A percentile compares a stretch with the other conserved stretches of the same genome.
These are phyloP conservation scores for Periconia sp. DNA, from an alignment of 2,329 filamentous ascomycete species.

Conservation along the genomic window DNA sequence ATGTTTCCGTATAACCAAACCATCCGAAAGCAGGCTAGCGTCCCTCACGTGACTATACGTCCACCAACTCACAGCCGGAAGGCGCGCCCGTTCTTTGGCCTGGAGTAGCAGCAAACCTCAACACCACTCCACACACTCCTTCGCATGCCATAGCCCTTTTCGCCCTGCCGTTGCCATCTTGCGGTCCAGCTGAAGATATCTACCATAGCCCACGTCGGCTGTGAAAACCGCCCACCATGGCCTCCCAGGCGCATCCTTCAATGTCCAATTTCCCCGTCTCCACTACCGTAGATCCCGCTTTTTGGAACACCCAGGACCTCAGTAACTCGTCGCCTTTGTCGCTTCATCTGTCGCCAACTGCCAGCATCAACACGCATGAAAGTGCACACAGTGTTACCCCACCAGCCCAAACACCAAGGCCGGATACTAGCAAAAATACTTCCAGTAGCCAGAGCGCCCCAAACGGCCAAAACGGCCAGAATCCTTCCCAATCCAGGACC, in stretches of 20 bases:
- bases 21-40: constrained; percentile 8
- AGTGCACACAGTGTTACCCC: constrained; percentile 33
- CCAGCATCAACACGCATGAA: constrained; percentile 31
- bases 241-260: constrained; percentile 24
- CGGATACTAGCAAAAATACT: constrained; percentile 21
- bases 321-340: constrained; percentile 28
- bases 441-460: constrained; percentile 14
- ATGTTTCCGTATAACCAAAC: constrained; percentile 18
- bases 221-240: constrained; percentile 16
- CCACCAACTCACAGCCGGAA: too few relatives aligned
- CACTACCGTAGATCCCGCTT: constrained; percentile 36
- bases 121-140: neutral
- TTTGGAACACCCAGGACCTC: constrained; percentile 30
- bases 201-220: too few relatives aligned
- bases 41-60: too few relatives aligned
- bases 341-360: constrained; percentile 33
- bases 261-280: constrained; percentile 25
- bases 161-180: neutral
- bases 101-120: neutral
- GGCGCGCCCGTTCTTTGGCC: too few relatives aligned
- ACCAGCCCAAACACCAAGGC: constrained; percentile 33
- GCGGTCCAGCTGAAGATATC: too few relatives aligned
- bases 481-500: constrained; percentile 25
- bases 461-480: constrained; percentile 22
- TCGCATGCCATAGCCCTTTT: constrained; percentile 15